phyloP scores from a whole-genome alignment of 306 rosid species.

The Castanea crenata region DNA sequence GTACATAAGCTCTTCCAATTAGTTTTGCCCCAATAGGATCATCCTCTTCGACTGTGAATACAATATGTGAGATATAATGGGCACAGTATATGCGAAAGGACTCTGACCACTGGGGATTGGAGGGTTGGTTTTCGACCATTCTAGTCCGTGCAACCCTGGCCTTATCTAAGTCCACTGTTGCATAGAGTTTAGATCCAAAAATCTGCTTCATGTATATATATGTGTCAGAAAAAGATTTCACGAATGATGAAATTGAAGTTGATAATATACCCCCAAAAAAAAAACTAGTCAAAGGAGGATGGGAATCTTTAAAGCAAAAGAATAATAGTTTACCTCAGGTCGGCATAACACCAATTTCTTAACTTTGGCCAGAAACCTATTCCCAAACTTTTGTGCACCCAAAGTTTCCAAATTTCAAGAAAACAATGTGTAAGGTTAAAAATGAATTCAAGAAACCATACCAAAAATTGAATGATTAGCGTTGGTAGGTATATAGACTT shows the following conservation, averaged over 20 bases:
- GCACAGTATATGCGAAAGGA: slow-evolving; percentile 63
- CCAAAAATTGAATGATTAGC: neutral
- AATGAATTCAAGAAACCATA: neutral
- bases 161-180: slow-evolving; percentile 78
- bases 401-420: neutral
- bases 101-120: slow-evolving; percentile 56
- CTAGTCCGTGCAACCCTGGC: slow-evolving; percentile 59
- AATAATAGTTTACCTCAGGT: slow-evolving; percentile 53
- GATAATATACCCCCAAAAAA: neutral
- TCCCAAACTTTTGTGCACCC: slow-evolving; percentile 35
- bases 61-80: slow-evolving; percentile 49
- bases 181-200: slow-evolving; percentile 64
- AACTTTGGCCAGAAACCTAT: slow-evolving; percentile 47
- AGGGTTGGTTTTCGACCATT: slow-evolving; percentile 35
- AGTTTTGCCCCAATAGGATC: slow-evolving; percentile 70
- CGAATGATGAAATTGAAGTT: neutral
- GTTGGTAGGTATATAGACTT: neutral
- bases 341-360: slow-evolving; percentile 57
- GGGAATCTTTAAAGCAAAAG: neutral
- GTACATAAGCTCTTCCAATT: slow-evolving; percentile 72
- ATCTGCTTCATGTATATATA: slow-evolving; percentile 35
- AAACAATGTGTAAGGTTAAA: neutral
- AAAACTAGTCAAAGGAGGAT: neutral
- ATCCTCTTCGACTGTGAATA: slow-evolving; percentile 70
- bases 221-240: neutral